phyloP scores from a whole-genome alignment of 1,284 basidiomycete genomes.

The Fistulinella staudtii region DNA sequence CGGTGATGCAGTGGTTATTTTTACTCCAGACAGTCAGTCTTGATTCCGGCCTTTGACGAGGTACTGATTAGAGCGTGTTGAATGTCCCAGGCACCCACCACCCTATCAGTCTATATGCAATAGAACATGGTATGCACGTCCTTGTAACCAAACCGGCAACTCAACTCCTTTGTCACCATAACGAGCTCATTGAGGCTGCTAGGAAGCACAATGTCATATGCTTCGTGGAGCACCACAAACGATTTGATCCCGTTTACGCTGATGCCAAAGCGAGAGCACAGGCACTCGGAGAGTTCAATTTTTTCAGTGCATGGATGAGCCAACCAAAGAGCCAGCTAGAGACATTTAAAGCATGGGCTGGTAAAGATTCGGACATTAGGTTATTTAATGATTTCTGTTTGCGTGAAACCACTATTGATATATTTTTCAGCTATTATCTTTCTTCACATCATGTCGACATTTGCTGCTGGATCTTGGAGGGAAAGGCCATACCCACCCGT shows the following conservation, averaged over 20 bases:
- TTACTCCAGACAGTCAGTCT: slow-evolving; percentile 77
- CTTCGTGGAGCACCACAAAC: slow-evolving; percentile 88
- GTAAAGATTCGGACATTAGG: slow-evolving; percentile 90
- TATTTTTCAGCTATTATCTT: slow-evolving; percentile 73
- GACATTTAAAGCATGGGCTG: slow-evolving; percentile 93
- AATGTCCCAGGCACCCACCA: slow-evolving; percentile 83
- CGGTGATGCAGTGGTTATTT: slow-evolving; percentile 85
- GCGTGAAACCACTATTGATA: not conserved
- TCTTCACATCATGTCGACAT: slow-evolving; percentile 93
- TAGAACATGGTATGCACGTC: slow-evolving; percentile 81
- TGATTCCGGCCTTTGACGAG: not conserved
- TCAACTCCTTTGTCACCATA: slow-evolving; percentile 80
- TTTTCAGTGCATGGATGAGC: slow-evolving; percentile 90
- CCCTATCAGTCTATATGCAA: slow-evolving; percentile 81
- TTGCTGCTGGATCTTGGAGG: slow-evolving; percentile 89
- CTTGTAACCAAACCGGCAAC: slow-evolving; percentile 92
- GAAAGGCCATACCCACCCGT: slow-evolving; percentile 70
- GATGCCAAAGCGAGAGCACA: slow-evolving; percentile 79
- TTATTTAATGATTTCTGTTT: slow-evolving; percentile 18
- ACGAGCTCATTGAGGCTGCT: slow-evolving; percentile 70
- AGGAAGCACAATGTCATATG: slow-evolving; percentile 79
- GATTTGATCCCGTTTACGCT: slow-evolving; percentile 90
- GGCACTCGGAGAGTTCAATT: slow-evolving; percentile 87
- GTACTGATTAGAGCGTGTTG: slow-evolving; percentile 1
- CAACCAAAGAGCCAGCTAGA: slow-evolving; percentile 93